Conservation (phyloP, 2,329 filamentous ascomycete genomes). For the Orbilia blumenaviensis region DNA sequence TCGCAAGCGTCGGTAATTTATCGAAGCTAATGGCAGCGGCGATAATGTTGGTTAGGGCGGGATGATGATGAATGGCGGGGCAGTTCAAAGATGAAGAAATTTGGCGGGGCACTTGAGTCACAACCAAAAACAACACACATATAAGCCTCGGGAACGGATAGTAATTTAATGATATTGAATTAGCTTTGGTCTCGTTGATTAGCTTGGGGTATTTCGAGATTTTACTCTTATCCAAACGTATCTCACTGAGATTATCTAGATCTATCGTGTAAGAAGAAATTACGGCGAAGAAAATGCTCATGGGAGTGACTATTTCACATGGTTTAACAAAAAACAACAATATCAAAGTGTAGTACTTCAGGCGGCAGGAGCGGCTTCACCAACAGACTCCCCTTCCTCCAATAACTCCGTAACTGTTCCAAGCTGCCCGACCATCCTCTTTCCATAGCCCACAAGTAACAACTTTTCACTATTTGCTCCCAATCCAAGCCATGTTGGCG, state of each 20-base stretch:
- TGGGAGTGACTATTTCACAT: background rate
- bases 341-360: slow-evolving; percentile 44
- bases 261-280: background rate
- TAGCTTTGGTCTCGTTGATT: too few species aligned
- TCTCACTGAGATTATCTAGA: too few species aligned
- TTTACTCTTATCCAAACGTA: too few species aligned
- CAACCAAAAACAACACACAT: slow-evolving; percentile 4
- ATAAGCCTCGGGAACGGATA: background rate
- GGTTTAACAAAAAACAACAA: slow-evolving; percentile 7
- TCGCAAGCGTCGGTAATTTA: background rate
- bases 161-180: too few species aligned
- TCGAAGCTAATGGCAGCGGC: background rate
- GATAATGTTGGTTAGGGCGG: background rate
- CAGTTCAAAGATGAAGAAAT: slow-evolving; percentile 33
- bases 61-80: slow-evolving; percentile 34
- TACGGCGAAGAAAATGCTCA: background rate
- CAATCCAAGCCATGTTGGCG: slow-evolving; percentile 90
- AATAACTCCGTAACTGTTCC: slow-evolving; percentile 84
- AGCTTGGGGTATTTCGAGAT: too few species aligned
- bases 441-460: slow-evolving; percentile 85
- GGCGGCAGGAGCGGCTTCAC: slow-evolving; percentile 57
- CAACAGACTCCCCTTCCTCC: slow-evolving; percentile 82
- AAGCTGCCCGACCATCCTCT: slow-evolving; percentile 83
- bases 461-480: slow-evolving; percentile 97
- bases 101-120: slow-evolving; percentile 54